These are phyloP conservation scores for Hebeloma cylindrosporum DNA, from an alignment of 768 basidiomycete genomes.

Conservation along the genomic window DNA sequence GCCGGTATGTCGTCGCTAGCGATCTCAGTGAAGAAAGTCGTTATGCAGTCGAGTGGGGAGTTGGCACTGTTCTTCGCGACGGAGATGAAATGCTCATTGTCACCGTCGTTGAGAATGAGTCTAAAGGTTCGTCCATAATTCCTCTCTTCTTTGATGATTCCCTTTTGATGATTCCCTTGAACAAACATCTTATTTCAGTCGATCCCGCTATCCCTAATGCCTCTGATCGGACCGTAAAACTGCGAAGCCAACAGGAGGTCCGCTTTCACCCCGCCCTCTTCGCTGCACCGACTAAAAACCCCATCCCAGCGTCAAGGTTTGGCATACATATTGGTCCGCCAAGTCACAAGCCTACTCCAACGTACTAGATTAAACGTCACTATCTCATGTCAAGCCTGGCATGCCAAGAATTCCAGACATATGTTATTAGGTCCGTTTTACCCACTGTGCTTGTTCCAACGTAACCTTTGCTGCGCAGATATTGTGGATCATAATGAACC, in stretches of 20 bases:
- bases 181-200: slow-evolving; percentile 38
- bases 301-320: slow-evolving; percentile 74
- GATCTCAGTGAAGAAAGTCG: slow-evolving; percentile 93
- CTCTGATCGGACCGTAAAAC: slow-evolving; percentile 72
- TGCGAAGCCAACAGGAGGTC: slow-evolving; percentile 92
- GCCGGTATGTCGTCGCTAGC: slow-evolving; percentile 86
- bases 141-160: neutral
- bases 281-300: neutral
- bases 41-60: slow-evolving; percentile 97
- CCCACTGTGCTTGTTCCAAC: too few relatives aligned
- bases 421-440: slow-evolving; percentile 70
- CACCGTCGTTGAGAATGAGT: slow-evolving; percentile 90
- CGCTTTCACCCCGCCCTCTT: neutral
- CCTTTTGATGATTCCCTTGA: neutral
- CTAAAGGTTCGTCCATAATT: slow-evolving; percentile 58
- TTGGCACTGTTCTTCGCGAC: slow-evolving; percentile 92
- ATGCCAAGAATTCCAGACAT: slow-evolving; percentile 92
- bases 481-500: slow-evolving; percentile 87
- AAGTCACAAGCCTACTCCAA: slow-evolving; percentile 86
- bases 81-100: slow-evolving; percentile 94
- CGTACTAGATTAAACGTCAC: slow-evolving; percentile 87
- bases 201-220: slow-evolving; percentile 70
- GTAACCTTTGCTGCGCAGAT: slow-evolving; percentile 45
- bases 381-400: slow-evolving; percentile 92
- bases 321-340: slow-evolving; percentile 85